Percentiles rank a stretch among this genome's conserved stretches.
Evolutionary conservation across 352 stramenopile genomes (phyloP).

Genomic region (Pythium volutum): DNA sequence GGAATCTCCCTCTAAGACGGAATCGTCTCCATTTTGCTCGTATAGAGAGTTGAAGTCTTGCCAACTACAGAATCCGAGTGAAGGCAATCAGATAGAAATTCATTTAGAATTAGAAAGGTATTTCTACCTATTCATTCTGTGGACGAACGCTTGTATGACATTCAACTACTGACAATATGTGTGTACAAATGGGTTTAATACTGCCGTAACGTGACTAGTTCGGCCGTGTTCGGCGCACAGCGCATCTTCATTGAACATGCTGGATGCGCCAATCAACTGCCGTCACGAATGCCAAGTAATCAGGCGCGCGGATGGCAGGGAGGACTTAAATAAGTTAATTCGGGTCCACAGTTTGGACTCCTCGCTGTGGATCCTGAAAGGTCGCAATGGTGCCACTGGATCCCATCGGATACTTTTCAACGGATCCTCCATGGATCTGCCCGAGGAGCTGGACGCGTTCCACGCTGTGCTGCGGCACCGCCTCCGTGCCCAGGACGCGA

Average conservation of each 20-base stretch:
- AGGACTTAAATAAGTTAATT: too few species aligned
- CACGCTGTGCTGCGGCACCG: slow-evolving; percentile 47
- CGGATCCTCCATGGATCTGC: slow-evolving; percentile 45
- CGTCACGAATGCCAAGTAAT: neutral
- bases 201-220: neutral
- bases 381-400: too few species aligned
- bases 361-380: slow-evolving; percentile 17
- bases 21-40: slow-evolving; percentile 21
- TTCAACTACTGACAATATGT: neutral
- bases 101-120: slow-evolving; percentile 21
- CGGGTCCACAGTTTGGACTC: too few species aligned
- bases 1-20: slow-evolving; percentile 15
- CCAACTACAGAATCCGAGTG: neutral
- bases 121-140: slow-evolving; percentile 24
- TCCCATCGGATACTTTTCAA: too few species aligned
- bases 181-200: neutral
- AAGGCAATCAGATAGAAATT: neutral
- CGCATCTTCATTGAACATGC: slow-evolving; percentile 12
- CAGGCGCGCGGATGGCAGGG: neutral
- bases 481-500: slow-evolving; percentile 52
- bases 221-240: neutral
- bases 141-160: slow-evolving; percentile 22
- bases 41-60: slow-evolving; percentile 30
- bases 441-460: slow-evolving; percentile 41
- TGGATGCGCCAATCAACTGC: slow-evolving; percentile 5